Base-by-base conservation (phyloP, 345 rosid species). In the Melastoma malabathricum region DNA sequence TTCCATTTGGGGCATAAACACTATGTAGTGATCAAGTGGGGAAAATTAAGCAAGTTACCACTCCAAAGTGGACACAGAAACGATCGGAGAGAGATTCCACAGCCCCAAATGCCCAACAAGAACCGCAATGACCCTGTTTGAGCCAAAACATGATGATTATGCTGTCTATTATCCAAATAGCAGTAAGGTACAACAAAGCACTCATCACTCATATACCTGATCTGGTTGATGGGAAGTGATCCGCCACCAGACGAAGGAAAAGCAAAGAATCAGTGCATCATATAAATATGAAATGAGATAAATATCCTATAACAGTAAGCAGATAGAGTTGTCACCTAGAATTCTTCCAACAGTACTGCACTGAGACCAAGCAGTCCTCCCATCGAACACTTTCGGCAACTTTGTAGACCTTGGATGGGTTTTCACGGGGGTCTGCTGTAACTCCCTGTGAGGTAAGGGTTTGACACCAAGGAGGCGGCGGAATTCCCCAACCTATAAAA, bases 21-120 rank as follows among this genome's bases (percentile, higher is more conserved):
- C 38, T 5, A 31, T 31, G 7, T 31, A 31, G 38, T 2, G 38
- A 5, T 31, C 10, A 9, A 31, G 38, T 31, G 7, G 5, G 38
- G 38, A 31, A 31, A 31, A 31, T 31, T 2, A 31, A 31, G 15
- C 41, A 25, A 34, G 16, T 73, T 78, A 86, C 95, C 92, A 63
- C 71, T 75, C 72, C 78, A 56, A 76, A 82, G 48, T 84, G 80
- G 73, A 90, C 79, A 61, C 98, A 90, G 72, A 90, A 90, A 58
- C 95, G 92, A 75, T 90, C 98, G 27, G 98, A 90, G 13, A 90
- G 66, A 8, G 98, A 64, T 75, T 90, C 98, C 47, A 86, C 95
- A 50, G 98, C 96, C 63, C 84, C 98, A 77, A 86, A 86, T 43
- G 96, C 98, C 98, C 98, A 90, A 46, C 98, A 90, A 66, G 98